Percentiles rank a stretch among this genome's conserved stretches.
Conservation (phyloP, 2,329 filamentous ascomycete genomes). For the Colletotrichum sp. region DNA sequence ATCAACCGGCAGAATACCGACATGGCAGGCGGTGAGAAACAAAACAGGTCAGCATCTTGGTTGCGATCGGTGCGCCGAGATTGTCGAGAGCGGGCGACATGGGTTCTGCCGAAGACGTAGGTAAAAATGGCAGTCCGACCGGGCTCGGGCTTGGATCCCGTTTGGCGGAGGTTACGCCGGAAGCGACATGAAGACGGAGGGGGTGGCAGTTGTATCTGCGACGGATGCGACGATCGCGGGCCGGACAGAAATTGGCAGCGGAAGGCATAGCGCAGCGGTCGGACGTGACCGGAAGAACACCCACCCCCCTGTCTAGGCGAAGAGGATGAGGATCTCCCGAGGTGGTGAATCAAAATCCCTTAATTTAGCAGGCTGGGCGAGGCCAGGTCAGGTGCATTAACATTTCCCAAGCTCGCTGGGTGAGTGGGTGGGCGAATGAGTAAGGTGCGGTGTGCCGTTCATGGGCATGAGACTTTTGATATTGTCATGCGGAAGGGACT, state of each 20-base stretch:
- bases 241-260: constrained; percentile 5
- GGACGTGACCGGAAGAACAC: neutral
- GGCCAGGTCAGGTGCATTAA: neutral
- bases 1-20: neutral
- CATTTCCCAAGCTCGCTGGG: neutral
- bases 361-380: neutral
- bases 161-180: neutral
- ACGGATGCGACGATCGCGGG: constrained; percentile 13
- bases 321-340: constrained; percentile 7
- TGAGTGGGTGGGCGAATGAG: neutral
- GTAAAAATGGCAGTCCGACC: neutral
- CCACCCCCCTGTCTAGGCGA: neutral
- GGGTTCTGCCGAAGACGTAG: neutral
- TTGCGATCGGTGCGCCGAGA: neutral
- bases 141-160: neutral
- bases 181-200: constrained; percentile 14
- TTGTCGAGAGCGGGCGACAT: neutral
- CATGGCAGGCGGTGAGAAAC: neutral
- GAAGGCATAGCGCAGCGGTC: neutral
- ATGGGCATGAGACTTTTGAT: neutral
- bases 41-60: neutral
- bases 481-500: constrained; percentile 2
- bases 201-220: constrained; percentile 2
- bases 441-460: neutral
- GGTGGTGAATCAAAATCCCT: neutral